phyloP scores from a whole-genome alignment of 2,329 filamentous ascomycete genomes.

The Bipolaris zeicola region DNA sequence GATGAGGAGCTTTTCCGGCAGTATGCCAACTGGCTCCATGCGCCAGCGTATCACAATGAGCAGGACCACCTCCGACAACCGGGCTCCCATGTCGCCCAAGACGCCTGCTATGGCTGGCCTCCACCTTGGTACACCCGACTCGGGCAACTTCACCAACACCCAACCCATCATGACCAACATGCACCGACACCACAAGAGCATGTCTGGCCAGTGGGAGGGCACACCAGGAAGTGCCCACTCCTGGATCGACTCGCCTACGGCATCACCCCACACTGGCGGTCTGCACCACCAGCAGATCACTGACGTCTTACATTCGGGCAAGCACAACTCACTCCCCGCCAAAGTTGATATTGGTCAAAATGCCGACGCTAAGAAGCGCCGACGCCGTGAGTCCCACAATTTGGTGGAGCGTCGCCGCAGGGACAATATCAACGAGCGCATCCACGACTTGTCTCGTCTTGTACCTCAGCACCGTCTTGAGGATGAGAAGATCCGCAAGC shows the following conservation, averaged over 20 bases:
- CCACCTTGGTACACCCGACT: slow-evolving; percentile 73
- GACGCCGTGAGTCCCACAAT: slow-evolving; percentile 93
- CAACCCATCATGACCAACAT: slow-evolving; percentile 77
- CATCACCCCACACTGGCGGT: slow-evolving; percentile 74
- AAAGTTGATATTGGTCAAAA: slow-evolving; percentile 76
- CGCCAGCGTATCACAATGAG: slow-evolving; percentile 58
- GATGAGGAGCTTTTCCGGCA: slow-evolving; percentile 49
- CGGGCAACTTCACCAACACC: slow-evolving; percentile 68
- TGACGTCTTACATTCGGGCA: slow-evolving; percentile 82
- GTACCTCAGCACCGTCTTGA: slow-evolving; percentile 92
- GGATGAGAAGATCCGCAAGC: slow-evolving; percentile 95
- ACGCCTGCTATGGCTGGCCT: slow-evolving; percentile 76
- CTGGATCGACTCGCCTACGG: slow-evolving; percentile 86
- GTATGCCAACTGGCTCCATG: slow-evolving; percentile 42
- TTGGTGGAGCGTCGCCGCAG: slow-evolving; percentile 90
- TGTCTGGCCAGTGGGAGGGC: slow-evolving; percentile 88
- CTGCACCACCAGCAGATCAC: slow-evolving; percentile 79
- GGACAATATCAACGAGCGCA: slow-evolving; percentile 98
- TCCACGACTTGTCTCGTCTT: slow-evolving; percentile 92
- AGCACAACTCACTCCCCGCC: slow-evolving; percentile 84
- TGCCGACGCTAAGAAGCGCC: slow-evolving; percentile 91
- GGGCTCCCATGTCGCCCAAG: slow-evolving; percentile 85
- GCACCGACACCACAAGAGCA: slow-evolving; percentile 75
- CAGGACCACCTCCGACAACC: slow-evolving; percentile 67
- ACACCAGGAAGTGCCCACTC: slow-evolving; percentile 84